Conservation (phyloP, 805 yeast genomes). For the Isabelozyma rhagii region DNA sequence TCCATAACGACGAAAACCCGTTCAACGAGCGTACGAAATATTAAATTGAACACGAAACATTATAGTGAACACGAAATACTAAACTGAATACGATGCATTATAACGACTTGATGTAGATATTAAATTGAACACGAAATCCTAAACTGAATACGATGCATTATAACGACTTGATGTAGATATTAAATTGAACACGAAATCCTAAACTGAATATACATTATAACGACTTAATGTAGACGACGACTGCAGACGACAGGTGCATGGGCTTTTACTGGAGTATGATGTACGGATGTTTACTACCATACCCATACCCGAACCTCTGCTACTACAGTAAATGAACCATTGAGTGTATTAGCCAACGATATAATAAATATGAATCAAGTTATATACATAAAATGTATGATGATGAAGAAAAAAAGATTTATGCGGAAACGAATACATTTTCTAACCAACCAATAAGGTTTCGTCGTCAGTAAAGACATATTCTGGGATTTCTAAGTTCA, state of each 20-base stretch:
- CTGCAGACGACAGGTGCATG: neutral
- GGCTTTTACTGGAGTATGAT: neutral
- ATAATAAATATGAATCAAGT: neutral
- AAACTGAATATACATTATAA: too few species aligned
- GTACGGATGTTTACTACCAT: neutral
- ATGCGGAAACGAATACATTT: constrained; percentile 4
- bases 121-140: too few species aligned
- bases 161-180: neutral
- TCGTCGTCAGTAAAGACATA: constrained; percentile 77
- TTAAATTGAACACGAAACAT: too few species aligned
- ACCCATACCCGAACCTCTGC: neutral
- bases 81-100: too few species aligned
- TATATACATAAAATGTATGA: neutral
- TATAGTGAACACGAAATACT: too few species aligned
- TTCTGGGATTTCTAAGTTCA: constrained; percentile 93
- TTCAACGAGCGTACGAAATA: neutral
- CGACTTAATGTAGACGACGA: neutral
- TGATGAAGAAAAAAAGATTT: constrained; percentile 1
- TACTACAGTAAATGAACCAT: neutral
- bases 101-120: neutral
- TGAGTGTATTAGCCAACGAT: neutral
- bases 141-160: too few species aligned
- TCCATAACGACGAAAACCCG: neutral
- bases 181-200: too few species aligned
- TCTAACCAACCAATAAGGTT: constrained; percentile 83